A percentile compares a stretch with the other conserved stretches of the same genome.
Evolutionary conservation across 2,329 filamentous ascomycete genomes (phyloP).

Genomic region (Fusarium protoensiforme): DNA sequence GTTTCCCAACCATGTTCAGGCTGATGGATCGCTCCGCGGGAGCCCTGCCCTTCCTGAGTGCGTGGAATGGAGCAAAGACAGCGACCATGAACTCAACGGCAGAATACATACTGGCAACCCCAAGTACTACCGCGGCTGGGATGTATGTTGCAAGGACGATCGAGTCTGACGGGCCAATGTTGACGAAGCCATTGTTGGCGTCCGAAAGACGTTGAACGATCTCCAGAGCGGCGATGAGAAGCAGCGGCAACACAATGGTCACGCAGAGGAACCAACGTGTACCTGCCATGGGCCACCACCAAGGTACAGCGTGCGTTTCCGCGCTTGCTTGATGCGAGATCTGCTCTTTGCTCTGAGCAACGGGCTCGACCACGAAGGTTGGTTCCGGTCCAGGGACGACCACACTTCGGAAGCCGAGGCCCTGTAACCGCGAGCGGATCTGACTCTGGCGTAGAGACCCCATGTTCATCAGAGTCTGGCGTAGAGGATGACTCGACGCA

Average conservation of each 20-base stretch:
- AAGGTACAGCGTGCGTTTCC: conserved; percentile 12
- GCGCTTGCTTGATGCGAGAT: neutral
- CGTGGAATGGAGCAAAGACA: conserved; percentile 37
- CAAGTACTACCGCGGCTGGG: conserved; percentile 31
- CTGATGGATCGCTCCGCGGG: conserved; percentile 26
- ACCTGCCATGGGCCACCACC: conserved; percentile 39
- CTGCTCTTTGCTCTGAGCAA: conserved; percentile 14
- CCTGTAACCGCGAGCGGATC: conserved; percentile 17
- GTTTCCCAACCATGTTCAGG: conserved; percentile 34
- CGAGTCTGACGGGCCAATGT: conserved; percentile 17
- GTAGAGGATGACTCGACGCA: conserved; percentile 16
- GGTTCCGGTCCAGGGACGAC: conserved; percentile 7
- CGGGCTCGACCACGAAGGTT: conserved; percentile 19
- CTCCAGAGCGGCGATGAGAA: conserved; percentile 34
- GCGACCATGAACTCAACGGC: conserved; percentile 34
- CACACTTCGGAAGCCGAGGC: conserved; percentile 17
- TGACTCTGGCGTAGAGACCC: conserved; percentile 15
- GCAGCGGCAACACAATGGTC: conserved; percentile 36
- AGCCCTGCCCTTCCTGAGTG: conserved; percentile 33
- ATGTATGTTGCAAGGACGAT: conserved; percentile 46
- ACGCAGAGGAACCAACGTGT: conserved; percentile 39
- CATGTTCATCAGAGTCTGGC: conserved; percentile 18
- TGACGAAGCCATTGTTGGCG: conserved; percentile 38
- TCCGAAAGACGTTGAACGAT: conserved; percentile 40
- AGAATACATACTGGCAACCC: conserved; percentile 37